Evolutionary conservation across 148 eudicot species (phyloP).

Genomic region (Silene conica): DNA sequence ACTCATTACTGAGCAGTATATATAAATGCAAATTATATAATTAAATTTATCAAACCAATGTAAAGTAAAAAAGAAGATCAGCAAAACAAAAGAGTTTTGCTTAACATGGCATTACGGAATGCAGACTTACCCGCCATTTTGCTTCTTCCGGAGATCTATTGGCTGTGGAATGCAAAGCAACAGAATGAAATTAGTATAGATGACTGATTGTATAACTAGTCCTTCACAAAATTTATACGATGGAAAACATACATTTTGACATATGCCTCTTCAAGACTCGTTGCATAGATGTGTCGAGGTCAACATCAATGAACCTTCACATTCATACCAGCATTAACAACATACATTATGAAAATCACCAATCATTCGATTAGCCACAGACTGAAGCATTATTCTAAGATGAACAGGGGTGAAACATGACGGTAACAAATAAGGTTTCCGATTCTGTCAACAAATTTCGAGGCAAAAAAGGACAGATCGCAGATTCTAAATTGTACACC

Average conservation of each 20-base stretch:
- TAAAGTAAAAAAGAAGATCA: no score
- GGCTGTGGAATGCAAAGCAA: slow-evolving; percentile 29
- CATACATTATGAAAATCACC: no score
- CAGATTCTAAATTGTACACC: no score
- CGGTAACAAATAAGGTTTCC: no score
- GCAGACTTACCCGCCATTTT: slow-evolving; percentile 74
- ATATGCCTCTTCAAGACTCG: slow-evolving; percentile 84
- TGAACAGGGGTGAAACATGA: no score
- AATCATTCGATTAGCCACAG: no score
- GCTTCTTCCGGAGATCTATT: slow-evolving; percentile 74
- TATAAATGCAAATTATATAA: no score
- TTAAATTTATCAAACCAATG: no score
- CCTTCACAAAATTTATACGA: neutral
- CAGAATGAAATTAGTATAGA: slow-evolving; percentile 11
- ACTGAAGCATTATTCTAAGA: neutral
- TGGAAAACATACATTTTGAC: slow-evolving; percentile 44
- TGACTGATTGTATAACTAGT: neutral
- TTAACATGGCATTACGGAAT: slow-evolving; percentile 14
- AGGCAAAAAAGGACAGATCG: no score
- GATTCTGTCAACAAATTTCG: no score
- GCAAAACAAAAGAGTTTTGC: neutral
- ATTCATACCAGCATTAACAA: neutral
- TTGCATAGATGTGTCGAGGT: slow-evolving; percentile 69
- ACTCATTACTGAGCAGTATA: no score
- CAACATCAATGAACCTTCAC: slow-evolving; percentile 81